A percentile compares a stretch with the other conserved stretches of the same genome.
phyloP scores from a whole-genome alignment of 2,329 filamentous ascomycete species.

The Pseudogymnoascus sp. region DNA sequence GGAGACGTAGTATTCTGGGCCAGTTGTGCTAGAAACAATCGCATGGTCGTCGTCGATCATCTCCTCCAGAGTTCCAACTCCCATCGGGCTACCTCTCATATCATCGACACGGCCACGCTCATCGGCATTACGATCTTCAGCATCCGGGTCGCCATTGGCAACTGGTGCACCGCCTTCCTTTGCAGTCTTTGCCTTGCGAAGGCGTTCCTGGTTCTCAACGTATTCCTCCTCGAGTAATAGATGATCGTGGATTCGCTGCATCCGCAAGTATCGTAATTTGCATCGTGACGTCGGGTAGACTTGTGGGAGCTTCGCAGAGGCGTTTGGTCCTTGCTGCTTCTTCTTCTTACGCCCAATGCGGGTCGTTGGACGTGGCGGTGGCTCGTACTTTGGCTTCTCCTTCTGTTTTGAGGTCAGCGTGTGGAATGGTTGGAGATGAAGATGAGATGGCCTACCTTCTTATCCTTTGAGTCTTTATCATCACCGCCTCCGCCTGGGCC shows the following conservation, averaged over 20 bases:
- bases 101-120: slow-evolving; percentile 93
- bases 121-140: slow-evolving; percentile 79
- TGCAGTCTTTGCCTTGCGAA: slow-evolving; percentile 82
- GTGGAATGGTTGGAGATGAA: neutral
- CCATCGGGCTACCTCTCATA: slow-evolving; percentile 98
- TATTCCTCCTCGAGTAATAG: slow-evolving; percentile 96
- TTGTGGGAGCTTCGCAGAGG: slow-evolving; percentile 87
- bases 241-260: slow-evolving; percentile 98
- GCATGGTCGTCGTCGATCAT: slow-evolving; percentile 99
- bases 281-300: slow-evolving; percentile 94
- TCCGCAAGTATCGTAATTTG: slow-evolving; percentile 91
- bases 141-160: slow-evolving; percentile 61
- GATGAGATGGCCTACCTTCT: slow-evolving; percentile 60
- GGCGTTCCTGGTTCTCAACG: slow-evolving; percentile 94
- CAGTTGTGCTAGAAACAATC: slow-evolving; percentile 94
- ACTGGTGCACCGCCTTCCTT: slow-evolving; percentile 59
- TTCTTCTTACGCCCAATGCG: slow-evolving; percentile 98
- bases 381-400: slow-evolving; percentile 99
- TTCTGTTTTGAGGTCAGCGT: slow-evolving; percentile 52
- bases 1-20: slow-evolving; percentile 97
- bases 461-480: slow-evolving; percentile 79
- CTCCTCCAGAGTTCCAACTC: slow-evolving; percentile 93
- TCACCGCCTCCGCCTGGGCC: slow-evolving; percentile 53
- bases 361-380: slow-evolving; percentile 91
- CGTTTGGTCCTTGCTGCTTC: slow-evolving; percentile 86